Conservation (phyloP, 352 stramenopile genomes). For the Pythium aristosporum region DNA sequence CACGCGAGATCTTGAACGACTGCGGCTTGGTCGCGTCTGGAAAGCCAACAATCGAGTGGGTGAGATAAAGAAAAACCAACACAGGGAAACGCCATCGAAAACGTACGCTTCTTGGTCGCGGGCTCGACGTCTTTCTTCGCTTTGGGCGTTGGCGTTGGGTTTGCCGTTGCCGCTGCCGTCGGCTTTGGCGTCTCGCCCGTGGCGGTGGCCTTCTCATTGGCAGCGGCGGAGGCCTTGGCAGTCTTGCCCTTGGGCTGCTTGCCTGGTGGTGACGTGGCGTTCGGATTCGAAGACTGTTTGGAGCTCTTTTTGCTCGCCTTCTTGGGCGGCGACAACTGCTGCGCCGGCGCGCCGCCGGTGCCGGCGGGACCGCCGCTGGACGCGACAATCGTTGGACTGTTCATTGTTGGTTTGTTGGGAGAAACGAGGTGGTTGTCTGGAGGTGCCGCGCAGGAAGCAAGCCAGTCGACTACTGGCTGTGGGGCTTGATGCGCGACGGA, state of each 20-base stretch:
- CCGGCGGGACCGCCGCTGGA: not conserved
- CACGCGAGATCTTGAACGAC: constrained; percentile 29
- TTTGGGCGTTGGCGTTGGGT: constrained; percentile 3
- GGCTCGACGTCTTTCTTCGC: constrained; percentile 4
- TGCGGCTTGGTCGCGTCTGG: constrained; percentile 26
- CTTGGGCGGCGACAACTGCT: constrained; percentile 2
- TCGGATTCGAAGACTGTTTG: constrained; percentile 1
- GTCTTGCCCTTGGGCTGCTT: constrained; percentile 24
- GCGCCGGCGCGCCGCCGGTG: not conserved
- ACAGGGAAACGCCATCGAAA: not conserved
- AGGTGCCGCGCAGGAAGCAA: constrained; percentile 21
- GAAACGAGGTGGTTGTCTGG: not conserved
- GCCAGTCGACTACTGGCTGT: constrained; percentile 35
- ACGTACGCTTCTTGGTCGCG: constrained; percentile 24
- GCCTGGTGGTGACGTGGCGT: not conserved
- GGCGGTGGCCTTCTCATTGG: not conserved
- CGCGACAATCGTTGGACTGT: constrained; percentile 1
- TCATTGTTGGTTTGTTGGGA: constrained; percentile 1
- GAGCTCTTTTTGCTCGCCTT: constrained; percentile 18
- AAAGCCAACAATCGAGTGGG: not conserved
- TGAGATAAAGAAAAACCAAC: not conserved
- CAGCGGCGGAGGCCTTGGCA: constrained; percentile 15
- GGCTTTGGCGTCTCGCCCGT: not conserved
- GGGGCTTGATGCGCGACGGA: constrained; percentile 14
- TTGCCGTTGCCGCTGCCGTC: not conserved